These are phyloP conservation scores for Poa annua DNA, from an alignment of 176 grass and related monocot species.

Conservation along the genomic window DNA sequence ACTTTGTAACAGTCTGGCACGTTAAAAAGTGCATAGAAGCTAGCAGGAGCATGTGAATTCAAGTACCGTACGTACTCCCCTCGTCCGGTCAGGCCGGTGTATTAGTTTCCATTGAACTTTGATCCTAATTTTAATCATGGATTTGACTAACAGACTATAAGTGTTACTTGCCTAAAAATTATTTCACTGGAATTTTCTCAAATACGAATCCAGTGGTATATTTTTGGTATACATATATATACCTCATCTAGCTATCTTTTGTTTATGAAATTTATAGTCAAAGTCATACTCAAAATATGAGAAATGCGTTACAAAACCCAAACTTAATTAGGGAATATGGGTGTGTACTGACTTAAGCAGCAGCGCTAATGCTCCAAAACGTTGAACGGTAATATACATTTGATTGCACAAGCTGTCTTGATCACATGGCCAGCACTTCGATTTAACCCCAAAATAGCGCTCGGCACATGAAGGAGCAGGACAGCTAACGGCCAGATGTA, in stretches of 20 bases:
- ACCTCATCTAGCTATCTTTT: no score
- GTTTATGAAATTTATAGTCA: neutral
- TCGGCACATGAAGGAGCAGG: conserved; percentile 4
- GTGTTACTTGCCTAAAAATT: neutral
- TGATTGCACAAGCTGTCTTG: neutral
- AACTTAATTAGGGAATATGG: neutral
- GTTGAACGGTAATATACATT: neutral
- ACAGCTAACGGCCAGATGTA: neutral
- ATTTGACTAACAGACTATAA: neutral
- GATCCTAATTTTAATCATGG: neutral
- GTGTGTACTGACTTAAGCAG: neutral
- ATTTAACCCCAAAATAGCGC: conserved; percentile 28
- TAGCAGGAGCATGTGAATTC: neutral
- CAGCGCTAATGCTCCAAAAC: neutral
- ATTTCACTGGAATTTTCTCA: neutral
- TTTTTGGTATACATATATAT: neutral
- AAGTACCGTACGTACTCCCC: neutral
- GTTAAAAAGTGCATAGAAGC: neutral
- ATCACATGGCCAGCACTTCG: conserved; percentile 6
- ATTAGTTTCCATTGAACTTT: neutral
- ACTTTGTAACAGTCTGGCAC: neutral
- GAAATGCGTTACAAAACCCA: neutral
- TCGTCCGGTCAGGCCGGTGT: no score
- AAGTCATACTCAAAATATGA: neutral
- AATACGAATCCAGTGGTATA: neutral